These are phyloP conservation scores for Colletotrichum ledebouriae DNA, from an alignment of 2,329 filamentous ascomycete species.

Conservation along the genomic window DNA sequence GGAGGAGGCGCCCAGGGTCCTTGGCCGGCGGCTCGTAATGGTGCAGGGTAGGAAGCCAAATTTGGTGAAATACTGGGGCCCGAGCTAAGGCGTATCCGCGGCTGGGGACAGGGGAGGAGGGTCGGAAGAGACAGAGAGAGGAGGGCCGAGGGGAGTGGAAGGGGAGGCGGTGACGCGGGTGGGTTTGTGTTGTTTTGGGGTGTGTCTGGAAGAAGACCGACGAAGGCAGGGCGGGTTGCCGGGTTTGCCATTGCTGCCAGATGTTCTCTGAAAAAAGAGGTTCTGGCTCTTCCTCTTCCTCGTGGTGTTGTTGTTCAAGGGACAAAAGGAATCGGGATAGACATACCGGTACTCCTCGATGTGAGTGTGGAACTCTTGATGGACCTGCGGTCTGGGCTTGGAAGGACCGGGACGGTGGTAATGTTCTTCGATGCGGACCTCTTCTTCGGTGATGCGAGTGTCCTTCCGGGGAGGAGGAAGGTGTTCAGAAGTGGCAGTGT, in stretches of 20 bases:
- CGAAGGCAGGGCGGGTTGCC: conserved; percentile 24
- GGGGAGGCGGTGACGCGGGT: conserved; percentile 30
- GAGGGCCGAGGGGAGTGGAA: conserved; percentile 24
- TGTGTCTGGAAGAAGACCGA: conserved; percentile 21
- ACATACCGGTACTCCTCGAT: conserved; percentile 69
- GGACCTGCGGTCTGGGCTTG: conserved; percentile 52
- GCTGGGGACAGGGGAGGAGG: conserved; percentile 39
- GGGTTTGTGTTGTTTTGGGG: conserved; percentile 37
- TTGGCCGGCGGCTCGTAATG: conserved; percentile 40
- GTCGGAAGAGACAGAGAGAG: conserved; percentile 22
- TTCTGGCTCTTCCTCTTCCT: too few species aligned
- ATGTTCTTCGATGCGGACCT: conserved; percentile 84
- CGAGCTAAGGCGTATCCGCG: conserved; percentile 35
- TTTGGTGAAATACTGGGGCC: conserved; percentile 39
- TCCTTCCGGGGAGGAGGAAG: conserved; percentile 64
- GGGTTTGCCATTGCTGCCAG: too few species aligned
- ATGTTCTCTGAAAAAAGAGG: too few species aligned
- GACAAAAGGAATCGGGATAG: background rate
- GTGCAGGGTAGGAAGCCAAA: conserved; percentile 34
- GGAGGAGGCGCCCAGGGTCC: conserved; percentile 41
- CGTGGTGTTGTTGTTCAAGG: too few species aligned
- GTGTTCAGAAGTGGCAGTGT: conserved; percentile 66
- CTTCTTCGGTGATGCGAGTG: conserved; percentile 81
- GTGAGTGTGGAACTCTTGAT: conserved; percentile 63
- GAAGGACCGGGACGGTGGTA: conserved; percentile 75